phyloP scores from a whole-genome alignment of 805 yeast genomes.

The Kluyveromyces nonfermentans region DNA sequence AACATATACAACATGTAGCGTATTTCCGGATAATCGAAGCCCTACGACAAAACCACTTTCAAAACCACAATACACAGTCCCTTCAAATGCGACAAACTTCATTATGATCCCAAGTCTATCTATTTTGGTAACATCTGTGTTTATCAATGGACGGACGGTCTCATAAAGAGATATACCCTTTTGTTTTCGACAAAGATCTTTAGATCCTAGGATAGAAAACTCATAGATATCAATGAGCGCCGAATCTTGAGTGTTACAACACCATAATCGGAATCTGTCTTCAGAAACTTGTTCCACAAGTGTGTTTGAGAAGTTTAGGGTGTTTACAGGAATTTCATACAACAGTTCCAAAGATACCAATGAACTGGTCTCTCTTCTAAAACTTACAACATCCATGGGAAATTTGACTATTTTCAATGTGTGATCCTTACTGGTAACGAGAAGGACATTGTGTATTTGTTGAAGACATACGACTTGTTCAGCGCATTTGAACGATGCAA shows the following conservation, averaged over 20 bases:
- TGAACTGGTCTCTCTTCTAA: not conserved
- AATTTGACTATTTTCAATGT: conserved; percentile 14
- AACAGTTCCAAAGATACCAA: conserved; percentile 4
- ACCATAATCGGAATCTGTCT: conserved; percentile 12
- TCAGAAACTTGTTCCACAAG: conserved; percentile 6
- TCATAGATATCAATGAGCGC: conserved; percentile 23
- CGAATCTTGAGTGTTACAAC: conserved; percentile 25
- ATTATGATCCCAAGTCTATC: conserved; percentile 25
- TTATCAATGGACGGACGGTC: conserved; percentile 6
- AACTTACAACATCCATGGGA: not conserved
- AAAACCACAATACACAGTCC: conserved; percentile 17
- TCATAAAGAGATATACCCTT: conserved; percentile 15
- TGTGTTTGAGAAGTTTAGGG: conserved; percentile 27
- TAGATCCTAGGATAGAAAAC: conserved; percentile 11
- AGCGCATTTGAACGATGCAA: conserved; percentile 5
- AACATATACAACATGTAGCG: conserved; percentile 14
- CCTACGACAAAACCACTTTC: conserved; percentile 27
- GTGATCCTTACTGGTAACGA: conserved; percentile 20
- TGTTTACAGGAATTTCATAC: conserved; percentile 25
- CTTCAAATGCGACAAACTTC: conserved; percentile 14
- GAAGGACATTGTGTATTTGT: conserved; percentile 8
- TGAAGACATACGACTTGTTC: conserved; percentile 16
- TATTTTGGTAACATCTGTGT: conserved; percentile 6
- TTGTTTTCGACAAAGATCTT: conserved; percentile 17
- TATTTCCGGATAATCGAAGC: conserved; percentile 7